These are phyloP conservation scores for Diaporthe velutina DNA, from an alignment of 2,329 filamentous ascomycete species.

Conservation along the genomic window DNA sequence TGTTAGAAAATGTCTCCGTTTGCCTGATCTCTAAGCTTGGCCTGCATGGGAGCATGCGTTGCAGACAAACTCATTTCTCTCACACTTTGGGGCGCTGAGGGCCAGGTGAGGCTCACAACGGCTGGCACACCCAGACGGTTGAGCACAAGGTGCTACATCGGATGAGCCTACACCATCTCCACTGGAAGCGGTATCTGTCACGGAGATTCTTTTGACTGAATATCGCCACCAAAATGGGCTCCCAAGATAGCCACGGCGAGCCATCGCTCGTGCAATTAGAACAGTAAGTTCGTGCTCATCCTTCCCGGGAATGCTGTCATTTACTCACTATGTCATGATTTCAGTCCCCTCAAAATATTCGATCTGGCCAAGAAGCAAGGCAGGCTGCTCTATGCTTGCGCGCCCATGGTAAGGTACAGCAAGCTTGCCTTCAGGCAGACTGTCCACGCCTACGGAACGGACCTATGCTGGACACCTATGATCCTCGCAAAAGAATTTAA, in stretches of 20 bases:
- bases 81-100: neutral
- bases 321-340: neutral
- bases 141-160: neutral
- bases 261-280: neutral
- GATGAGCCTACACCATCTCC: neutral
- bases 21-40: neutral
- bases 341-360: conserved; percentile 71
- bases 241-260: neutral
- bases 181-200: neutral
- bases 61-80: neutral
- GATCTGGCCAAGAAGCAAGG: conserved; percentile 64
- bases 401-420: conserved; percentile 78
- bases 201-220: neutral
- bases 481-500: conserved; percentile 78
- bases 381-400: conserved; percentile 69
- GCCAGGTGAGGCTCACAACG: neutral
- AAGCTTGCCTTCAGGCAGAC: conserved; percentile 79
- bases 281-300: conserved; percentile 6
- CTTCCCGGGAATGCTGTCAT: neutral
- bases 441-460: conserved; percentile 72
- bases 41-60: neutral
- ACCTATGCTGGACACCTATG: conserved; percentile 81
- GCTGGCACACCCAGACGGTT: neutral
- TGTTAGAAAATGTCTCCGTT: neutral
- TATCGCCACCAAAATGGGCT: neutral